Evolutionary conservation across 164 flowering plant species (phyloP), one percentile per base, ranked within the genome.

Genomic region (Vitis labrusca): DNA sequence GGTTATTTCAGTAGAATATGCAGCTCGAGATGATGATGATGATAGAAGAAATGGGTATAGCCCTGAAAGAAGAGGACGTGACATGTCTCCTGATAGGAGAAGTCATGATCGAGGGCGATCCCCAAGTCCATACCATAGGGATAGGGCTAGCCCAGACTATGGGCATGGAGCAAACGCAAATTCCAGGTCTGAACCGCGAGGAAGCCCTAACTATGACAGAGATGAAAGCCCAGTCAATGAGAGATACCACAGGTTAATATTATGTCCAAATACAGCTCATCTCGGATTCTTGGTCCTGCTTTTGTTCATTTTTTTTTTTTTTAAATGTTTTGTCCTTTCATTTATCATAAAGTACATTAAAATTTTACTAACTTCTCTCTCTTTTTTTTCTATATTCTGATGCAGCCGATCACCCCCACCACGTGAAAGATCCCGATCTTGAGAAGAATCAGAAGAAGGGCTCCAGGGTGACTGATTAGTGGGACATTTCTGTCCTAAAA

Each of bases 1-100:
- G 23, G 93, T 93, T 67, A 89, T 95, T 58, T 86, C 97, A 10
- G 99, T 95, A 67, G 99, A 95, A 66, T 95, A 90, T 86, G 96
- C 99, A 17, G 86, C 81, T 15, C 83, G 91, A 52, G 98, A 95
- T 83, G 97, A 95, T 77, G 98, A 37, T 37, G 44, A 93, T 78
- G 98, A 87, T 8, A 84, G 78, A 68, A 81, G 81, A 74, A 82
- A 85, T 78, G 93, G 91, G 2, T 64, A 81, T 62, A 87, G 93
- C 70, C 97, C 97, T 65, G 92, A 83, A 10, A 78, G 88, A 37
- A 37, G 44, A 65, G 77, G 84, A 52, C 85, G 77, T 52, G 81
- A 79, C 59, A 80, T 82, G 60, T 84, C 89, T 2, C 84, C 82
- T 30, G 84, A 76, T 37, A 37, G 7, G 64, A 76, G 77, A 37